Base-by-base conservation (phyloP, 2,329 filamentous ascomycete species). In the Trichoderma atroviride region DNA sequence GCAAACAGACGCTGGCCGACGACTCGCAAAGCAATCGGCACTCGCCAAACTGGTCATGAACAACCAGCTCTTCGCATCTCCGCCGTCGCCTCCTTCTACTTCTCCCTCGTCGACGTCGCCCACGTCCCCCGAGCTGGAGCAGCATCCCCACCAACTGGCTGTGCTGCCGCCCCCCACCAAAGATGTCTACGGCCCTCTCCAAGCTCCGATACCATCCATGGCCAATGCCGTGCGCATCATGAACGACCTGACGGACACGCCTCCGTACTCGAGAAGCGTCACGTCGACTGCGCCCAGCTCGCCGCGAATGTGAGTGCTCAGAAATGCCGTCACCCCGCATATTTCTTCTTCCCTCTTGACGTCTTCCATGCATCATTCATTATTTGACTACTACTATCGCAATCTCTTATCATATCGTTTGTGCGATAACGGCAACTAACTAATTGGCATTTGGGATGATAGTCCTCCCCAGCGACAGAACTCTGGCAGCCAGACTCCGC, bases 401-500 rank as follows among this genome's bases (percentile, higher is more conserved):
- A 16, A 19, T 43, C 22, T 47, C 11, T 53, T n/a, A 55, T 69
- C 56, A 29, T 35, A 27, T 22, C 13, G 33, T 37, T 52, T 24
- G 16, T 43, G 24, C 55, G 52, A 47, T 29, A 10, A 50, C 47
- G 43, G 33, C 31, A 50, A 27, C 29, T 37, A 13, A n/a, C 29
- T n/a, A 52, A 52, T 57, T 61, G 37, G 35, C 11, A 7, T 33
- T n/a, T n/a, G 40, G 33, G 22, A 27, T 62, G 35, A 77, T 74
- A 93, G 91, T 74, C 87, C 87, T 61, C 89, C 91, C 1, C 79
- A 90, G 71, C 84, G 91, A 76, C 90, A 92, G 76, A 92, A 91
- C 75, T 96, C 93, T 13, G 91, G 91, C 70, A 86, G 85, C 62
- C 89, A 90, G 31, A 97, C 94, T 6, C 94, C 94, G 33, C 87